Base-by-base conservation (phyloP, 2,329 filamentous ascomycete species). In the Leptoxyphium fumago region DNA sequence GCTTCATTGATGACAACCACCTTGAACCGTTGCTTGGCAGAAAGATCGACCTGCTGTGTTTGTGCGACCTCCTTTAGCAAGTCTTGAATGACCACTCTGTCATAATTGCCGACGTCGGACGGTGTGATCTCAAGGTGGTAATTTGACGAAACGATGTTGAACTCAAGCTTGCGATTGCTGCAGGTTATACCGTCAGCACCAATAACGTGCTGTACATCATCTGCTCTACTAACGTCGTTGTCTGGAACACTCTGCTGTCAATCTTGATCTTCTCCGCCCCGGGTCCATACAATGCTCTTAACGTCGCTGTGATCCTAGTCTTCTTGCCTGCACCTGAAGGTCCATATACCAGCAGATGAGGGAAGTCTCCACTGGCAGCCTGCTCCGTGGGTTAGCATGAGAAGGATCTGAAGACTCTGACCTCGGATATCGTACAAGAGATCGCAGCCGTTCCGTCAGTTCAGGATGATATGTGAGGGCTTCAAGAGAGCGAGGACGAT, bases 201-300 rank as follows among this genome's bases (percentile, higher is more conserved):
- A 10, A 40, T 21, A n/a, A 7, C n/a, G 15, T 40, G 10, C 11
- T 36, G 17, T 36, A 28, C 18, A 38, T 30, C 14, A 15, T 10
- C 8, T 39, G 32, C 34, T 32, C 21, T 4, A 26, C 21, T 26
- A 26, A 48, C 47, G 42, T 56, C 17, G 79, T 88, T 1, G 91
- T 96, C 65, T 94, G 88, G 69, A 98, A 98, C 46, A 95, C 83
- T 51, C 91, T 84, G 10, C 87, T 85, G 61, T 98, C 91, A 66
- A 98, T 96, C 70, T 96, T 96, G 73, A 98, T 98, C 73, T 95
- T 96, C 61, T 98, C 93, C n/a, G 94, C 91, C 38, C 91, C 89
- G 0, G 89, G 81, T 0, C 91, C 91, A 64, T 91, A 98, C 7
- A 98, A 74, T 60, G 95, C 89, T 63, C 94, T 94, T 2, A 98